Percentiles rank a stretch among this genome's conserved stretches.
Conservation (phyloP, 2,329 filamentous ascomycete genomes). For the Cercospora berteroae region DNA sequence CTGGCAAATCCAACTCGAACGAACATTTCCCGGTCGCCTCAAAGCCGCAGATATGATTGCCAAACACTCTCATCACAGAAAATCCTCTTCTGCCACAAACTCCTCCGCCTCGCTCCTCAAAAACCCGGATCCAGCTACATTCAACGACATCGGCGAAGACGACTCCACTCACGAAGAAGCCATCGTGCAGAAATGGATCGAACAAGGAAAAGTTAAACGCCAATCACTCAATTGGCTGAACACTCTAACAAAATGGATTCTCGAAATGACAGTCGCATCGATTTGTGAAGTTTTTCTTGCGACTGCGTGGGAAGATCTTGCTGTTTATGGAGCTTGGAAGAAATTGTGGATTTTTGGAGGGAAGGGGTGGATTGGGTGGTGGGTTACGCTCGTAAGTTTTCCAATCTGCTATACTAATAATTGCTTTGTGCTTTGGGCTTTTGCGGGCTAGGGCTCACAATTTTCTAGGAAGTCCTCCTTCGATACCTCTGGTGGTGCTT, state of each 20-base stretch:
- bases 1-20: constrained; percentile 26
- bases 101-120: not conserved
- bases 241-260: constrained; percentile 20
- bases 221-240: constrained; percentile 22
- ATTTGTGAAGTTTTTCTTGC: not conserved
- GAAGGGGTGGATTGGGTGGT: not conserved
- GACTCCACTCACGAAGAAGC: constrained; percentile 11
- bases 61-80: not conserved
- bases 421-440: too few species aligned
- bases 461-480: constrained; percentile 6
- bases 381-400: not conserved
- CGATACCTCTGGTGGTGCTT: not conserved
- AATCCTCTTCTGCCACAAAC: not conserved
- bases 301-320: not conserved
- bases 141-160: not conserved
- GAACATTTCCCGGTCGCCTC: constrained; percentile 14
- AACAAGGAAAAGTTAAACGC: constrained; percentile 21
- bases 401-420: too few species aligned
- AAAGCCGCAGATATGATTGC: not conserved
- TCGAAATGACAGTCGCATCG: constrained; percentile 13
- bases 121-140: fast-evolving
- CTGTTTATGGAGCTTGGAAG: not conserved
- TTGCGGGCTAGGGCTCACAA: too few species aligned
- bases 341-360: not conserved
- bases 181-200: constrained; percentile 22